These are phyloP conservation scores for Kwoniella sp. DNA, from an alignment of 768 basidiomycete genomes.

Conservation along the genomic window DNA sequence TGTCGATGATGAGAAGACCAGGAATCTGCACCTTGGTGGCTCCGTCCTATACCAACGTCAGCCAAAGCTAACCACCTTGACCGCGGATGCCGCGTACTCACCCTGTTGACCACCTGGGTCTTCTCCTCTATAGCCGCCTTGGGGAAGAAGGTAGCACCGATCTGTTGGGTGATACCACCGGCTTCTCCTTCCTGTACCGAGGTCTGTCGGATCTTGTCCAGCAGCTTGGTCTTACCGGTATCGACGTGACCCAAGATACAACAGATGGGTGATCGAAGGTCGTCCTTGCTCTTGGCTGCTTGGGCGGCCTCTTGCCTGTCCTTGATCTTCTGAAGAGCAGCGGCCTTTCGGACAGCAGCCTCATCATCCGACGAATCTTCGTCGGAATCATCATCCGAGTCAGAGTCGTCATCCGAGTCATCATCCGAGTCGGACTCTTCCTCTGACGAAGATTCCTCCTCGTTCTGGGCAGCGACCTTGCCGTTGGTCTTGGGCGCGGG, in stretches of 20 bases:
- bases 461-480: conserved; percentile 49
- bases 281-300: conserved; percentile 78
- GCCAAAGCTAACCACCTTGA: background rate
- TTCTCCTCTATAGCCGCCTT: conserved; percentile 88
- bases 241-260: conserved; percentile 99
- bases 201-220: conserved; percentile 99
- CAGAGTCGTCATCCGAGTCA: conserved; percentile 37
- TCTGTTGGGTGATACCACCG: conserved; percentile 99
- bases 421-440: conserved; percentile 33
- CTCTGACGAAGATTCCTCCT: conserved; percentile 47
- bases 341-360: conserved; percentile 63
- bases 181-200: conserved; percentile 99
- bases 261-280: conserved; percentile 93
- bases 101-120: conserved; percentile 88
- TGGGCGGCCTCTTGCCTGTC: conserved; percentile 80
- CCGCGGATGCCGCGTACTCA: conserved; percentile 40
- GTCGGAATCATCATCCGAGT: conserved; percentile 47
- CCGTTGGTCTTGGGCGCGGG: conserved; percentile 32
- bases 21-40: conserved; percentile 91
- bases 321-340: conserved; percentile 71
- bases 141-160: conserved; percentile 99
- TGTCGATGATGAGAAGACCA: conserved; percentile 92
- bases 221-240: conserved; percentile 94
- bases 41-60: conserved; percentile 58
- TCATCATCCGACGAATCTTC: conserved; percentile 52